Conservation (phyloP, 1,284 basidiomycete genomes). For the Pulveroboletus ridleyi region DNA sequence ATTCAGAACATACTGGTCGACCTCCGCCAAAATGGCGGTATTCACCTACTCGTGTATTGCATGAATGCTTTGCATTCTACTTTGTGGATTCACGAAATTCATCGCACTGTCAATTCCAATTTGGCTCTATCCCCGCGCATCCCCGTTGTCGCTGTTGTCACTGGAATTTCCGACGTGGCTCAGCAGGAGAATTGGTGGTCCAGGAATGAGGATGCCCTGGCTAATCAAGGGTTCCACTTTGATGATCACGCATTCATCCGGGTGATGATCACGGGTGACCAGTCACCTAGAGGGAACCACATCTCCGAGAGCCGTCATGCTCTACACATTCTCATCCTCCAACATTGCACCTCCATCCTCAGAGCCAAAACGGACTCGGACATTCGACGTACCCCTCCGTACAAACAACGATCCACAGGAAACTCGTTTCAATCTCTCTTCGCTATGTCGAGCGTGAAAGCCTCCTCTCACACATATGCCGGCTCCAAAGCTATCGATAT, state of each 20-base stretch:
- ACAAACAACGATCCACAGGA: constrained; percentile 18
- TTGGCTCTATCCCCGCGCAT: neutral
- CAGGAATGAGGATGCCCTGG: constrained; percentile 9
- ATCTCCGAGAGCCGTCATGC: constrained; percentile 18
- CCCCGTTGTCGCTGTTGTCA: constrained; percentile 31
- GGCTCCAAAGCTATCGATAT: constrained; percentile 20
- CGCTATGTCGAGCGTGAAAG: constrained; percentile 14
- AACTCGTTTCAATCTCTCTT: constrained; percentile 27
- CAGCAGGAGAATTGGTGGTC: constrained; percentile 33
- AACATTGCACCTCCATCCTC: constrained; percentile 7
- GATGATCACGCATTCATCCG: constrained; percentile 29
- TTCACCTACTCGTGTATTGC: constrained; percentile 32
- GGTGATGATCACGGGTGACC: constrained; percentile 4
- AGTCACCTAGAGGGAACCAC: constrained; percentile 11
- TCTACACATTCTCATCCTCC: constrained; percentile 26
- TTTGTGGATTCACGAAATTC: constrained; percentile 25
- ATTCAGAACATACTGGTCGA: constrained; percentile 18
- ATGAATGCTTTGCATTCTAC: constrained; percentile 24
- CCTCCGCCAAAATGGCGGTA: constrained; percentile 27
- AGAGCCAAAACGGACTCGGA: constrained; percentile 14
- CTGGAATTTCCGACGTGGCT: constrained; percentile 20
- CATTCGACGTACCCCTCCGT: constrained; percentile 12
- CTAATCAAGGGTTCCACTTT: constrained; percentile 23
- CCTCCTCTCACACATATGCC: constrained; percentile 5
- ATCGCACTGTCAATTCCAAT: constrained; percentile 17